Evolutionary conservation across 2,329 filamentous ascomycete species (phyloP).

Genomic region (Drechslerella coelobrocha): DNA sequence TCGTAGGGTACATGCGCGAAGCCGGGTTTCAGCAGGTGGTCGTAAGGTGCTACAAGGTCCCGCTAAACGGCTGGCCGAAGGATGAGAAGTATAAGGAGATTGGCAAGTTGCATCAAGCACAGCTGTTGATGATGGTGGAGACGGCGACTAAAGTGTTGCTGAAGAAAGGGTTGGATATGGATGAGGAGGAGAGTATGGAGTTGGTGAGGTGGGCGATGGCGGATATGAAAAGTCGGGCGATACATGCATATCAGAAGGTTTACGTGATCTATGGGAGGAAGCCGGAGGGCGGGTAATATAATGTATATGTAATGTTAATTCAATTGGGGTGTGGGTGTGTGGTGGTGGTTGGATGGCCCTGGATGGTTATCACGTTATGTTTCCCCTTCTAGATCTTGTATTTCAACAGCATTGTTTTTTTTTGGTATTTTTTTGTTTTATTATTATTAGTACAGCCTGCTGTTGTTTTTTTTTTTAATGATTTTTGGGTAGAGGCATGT

Average conservation of each 20-base stretch:
- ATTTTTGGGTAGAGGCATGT: too few relatives aligned
- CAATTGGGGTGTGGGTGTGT: slow-evolving; percentile 37
- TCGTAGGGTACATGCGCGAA: slow-evolving; percentile 55
- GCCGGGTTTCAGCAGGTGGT: slow-evolving; percentile 57
- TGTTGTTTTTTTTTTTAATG: too few relatives aligned
- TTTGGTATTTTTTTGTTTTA: too few relatives aligned
- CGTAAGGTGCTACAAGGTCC: slow-evolving; percentile 55
- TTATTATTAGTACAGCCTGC: too few relatives aligned
- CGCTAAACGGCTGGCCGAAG: slow-evolving; percentile 56
- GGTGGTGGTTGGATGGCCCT: slow-evolving; percentile 12
- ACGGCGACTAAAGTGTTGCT: slow-evolving; percentile 37
- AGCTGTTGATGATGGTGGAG: slow-evolving; percentile 43
- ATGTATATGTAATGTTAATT: not conserved
- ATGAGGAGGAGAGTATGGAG: slow-evolving; percentile 43
- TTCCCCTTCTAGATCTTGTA: too few relatives aligned
- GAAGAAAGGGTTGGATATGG: slow-evolving; percentile 40
- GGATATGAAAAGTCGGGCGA: slow-evolving; percentile 45
- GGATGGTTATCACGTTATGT: too few relatives aligned
- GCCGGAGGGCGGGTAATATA: slow-evolving; percentile 4
- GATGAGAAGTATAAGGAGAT: slow-evolving; percentile 56
- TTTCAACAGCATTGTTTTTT: too few relatives aligned
- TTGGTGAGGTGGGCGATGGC: slow-evolving; percentile 36
- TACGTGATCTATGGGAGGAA: slow-evolving; percentile 47
- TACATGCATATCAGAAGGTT: slow-evolving; percentile 49
- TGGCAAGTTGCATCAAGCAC: slow-evolving; percentile 51